A percentile compares a stretch with the other conserved stretches of the same genome.
phyloP scores from a whole-genome alignment of 2,329 filamentous ascomycete genomes.

The Aspergillus viridinutans region DNA sequence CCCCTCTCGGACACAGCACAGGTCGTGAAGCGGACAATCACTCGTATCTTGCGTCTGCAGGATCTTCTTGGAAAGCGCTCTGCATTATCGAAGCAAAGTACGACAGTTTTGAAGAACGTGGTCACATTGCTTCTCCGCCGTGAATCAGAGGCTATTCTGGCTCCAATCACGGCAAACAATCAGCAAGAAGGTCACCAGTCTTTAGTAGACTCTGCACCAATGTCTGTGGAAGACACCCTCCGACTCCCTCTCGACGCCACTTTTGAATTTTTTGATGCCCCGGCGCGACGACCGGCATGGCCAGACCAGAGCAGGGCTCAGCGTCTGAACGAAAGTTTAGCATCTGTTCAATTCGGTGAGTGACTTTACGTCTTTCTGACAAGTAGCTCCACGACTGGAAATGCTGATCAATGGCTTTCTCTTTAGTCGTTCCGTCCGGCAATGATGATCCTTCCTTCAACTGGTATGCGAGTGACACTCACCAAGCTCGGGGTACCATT shows the following conservation, averaged over 20 bases:
- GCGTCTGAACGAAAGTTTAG: slow-evolving; percentile 21
- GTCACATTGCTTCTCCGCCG: slow-evolving; percentile 21
- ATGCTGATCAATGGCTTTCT: background rate
- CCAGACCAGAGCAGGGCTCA: slow-evolving; percentile 9
- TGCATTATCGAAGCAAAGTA: slow-evolving; percentile 35
- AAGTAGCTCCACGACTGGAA: background rate
- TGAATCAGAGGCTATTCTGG: slow-evolving; percentile 22
- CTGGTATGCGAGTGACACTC: background rate
- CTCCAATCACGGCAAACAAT: slow-evolving; percentile 10
- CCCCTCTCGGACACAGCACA: slow-evolving; percentile 42
- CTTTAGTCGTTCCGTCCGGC: slow-evolving; percentile 9
- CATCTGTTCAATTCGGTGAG: slow-evolving; percentile 21
- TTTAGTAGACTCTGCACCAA: background rate
- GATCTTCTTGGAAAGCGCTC: slow-evolving; percentile 33
- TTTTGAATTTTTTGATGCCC: slow-evolving; percentile 4
- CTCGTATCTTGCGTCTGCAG: slow-evolving; percentile 41
- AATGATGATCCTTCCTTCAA: slow-evolving; percentile 5
- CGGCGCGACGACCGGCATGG: slow-evolving; percentile 2
- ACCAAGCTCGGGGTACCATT: background rate
- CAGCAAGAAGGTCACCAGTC: slow-evolving; percentile 1
- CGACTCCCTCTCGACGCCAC: slow-evolving; percentile 17
- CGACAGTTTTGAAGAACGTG: slow-evolving; percentile 19
- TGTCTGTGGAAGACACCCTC: slow-evolving; percentile 23
- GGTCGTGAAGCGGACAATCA: slow-evolving; percentile 41
- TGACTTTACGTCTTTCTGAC: background rate